A percentile compares a stretch with the other conserved stretches of the same genome.
Evolutionary conservation across 768 basidiomycete genomes (phyloP).

Genomic region (Termitomyces sp.): DNA sequence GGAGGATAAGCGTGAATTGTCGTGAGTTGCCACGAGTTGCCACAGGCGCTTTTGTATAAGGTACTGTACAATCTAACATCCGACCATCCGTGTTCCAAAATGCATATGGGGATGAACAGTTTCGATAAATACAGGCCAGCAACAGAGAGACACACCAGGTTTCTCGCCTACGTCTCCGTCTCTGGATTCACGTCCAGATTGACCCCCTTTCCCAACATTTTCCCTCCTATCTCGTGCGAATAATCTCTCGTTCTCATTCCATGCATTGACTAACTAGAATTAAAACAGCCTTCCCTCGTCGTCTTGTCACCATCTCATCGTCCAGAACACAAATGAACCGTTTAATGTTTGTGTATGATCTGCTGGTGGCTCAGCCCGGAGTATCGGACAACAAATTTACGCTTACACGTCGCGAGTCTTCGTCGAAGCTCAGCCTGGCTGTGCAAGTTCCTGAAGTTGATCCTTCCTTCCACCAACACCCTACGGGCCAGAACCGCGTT

Average conservation of each 20-base stretch:
- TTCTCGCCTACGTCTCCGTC: slow-evolving; percentile 1
- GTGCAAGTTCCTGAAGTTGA: slow-evolving; percentile 1
- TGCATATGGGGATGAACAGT: slow-evolving; percentile 1
- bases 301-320: not conserved
- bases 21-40: not conserved
- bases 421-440: slow-evolving; percentile 8
- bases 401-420: slow-evolving; percentile 13
- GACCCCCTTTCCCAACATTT: not conserved
- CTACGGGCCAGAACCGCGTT: slow-evolving; percentile 1
- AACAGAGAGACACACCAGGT: not conserved
- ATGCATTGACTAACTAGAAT: slow-evolving; percentile 2
- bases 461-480: not conserved
- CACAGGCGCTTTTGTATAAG: not conserved
- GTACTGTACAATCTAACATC: not conserved
- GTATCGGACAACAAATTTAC: slow-evolving; percentile 1
- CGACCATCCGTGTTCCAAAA: not conserved
- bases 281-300: not conserved
- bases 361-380: not conserved
- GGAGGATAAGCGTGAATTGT: too few species aligned
- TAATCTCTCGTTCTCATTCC: not conserved
- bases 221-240: slow-evolving; percentile 7
- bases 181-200: slow-evolving; percentile 8
- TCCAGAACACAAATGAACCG: not conserved
- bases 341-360: slow-evolving; percentile 3
- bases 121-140: slow-evolving; percentile 12